A percentile compares a stretch with the other conserved stretches of the same genome.
Conservation (phyloP, 768 basidiomycete genomes). For the Boletus sensibilis region DNA sequence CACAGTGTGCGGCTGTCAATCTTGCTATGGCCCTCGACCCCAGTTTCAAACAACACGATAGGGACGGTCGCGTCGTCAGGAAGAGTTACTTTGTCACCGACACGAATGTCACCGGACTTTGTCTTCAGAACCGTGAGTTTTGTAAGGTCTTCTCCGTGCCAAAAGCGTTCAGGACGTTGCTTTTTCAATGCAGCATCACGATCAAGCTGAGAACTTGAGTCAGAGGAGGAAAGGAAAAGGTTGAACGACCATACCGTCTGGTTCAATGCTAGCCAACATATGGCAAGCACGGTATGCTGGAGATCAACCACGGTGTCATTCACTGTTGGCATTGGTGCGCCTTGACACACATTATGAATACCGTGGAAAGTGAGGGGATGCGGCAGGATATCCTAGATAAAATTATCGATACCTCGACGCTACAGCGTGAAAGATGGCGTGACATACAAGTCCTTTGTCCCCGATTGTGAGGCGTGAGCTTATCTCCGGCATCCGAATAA, state of each 20-base stretch:
- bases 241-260: slow-evolving; percentile 58
- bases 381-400: slow-evolving; percentile 63
- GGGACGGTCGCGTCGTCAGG: slow-evolving; percentile 50
- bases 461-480: slow-evolving; percentile 75
- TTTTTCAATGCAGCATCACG: slow-evolving; percentile 51
- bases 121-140: slow-evolving; percentile 64
- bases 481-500: slow-evolving; percentile 76
- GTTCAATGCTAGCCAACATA: slow-evolving; percentile 86
- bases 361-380: slow-evolving; percentile 46
- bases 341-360: slow-evolving; percentile 46
- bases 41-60: slow-evolving; percentile 59
- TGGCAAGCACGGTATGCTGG: slow-evolving; percentile 72
- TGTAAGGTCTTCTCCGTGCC: slow-evolving; percentile 62
- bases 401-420: slow-evolving; percentile 1
- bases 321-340: slow-evolving; percentile 41
- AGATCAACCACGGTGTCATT: slow-evolving; percentile 69
- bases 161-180: slow-evolving; percentile 71
- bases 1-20: slow-evolving; percentile 57
- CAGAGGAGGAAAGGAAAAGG: background rate
- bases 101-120: slow-evolving; percentile 63
- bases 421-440: background rate
- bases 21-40: slow-evolving; percentile 41
- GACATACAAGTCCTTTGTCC: slow-evolving; percentile 67
- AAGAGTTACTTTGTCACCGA: slow-evolving; percentile 70
- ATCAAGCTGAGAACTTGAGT: slow-evolving; percentile 50